Base-by-base conservation (phyloP, 139 green algal species). In the Chlorella ohadii region DNA sequence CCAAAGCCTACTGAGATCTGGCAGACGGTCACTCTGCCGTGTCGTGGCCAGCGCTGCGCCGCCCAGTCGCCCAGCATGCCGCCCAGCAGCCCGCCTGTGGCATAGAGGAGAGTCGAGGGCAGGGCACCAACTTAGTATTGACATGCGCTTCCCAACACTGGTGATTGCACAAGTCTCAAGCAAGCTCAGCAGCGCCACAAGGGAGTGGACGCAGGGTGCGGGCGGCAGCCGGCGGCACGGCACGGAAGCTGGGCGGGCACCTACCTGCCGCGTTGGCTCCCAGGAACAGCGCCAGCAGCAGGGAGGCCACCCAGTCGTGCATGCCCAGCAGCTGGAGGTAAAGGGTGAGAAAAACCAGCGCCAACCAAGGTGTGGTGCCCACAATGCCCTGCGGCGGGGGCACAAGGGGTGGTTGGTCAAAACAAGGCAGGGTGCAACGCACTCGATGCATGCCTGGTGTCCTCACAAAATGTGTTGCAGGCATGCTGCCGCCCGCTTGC, bases 271-370 rank as follows among this genome's bases (percentile, higher is more conserved):
- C 73, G 63, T 84, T 78, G 23, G 39, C 63, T 17, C 41, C 81
- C 27, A 91, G 78, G 64, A 94, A 94, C 1, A 89, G 15, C 0
- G 82, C 82, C 85, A 89, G 81, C 1, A 91, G 72, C 0, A 78
- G 36, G 6, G 39, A 77, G 28, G 88, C 87, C 19, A 51, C 44
- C 27, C 79, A 63, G 74, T 94, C 84, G 23, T 61, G 83, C 83
- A 93, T 90, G 73, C 91, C 91, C 68, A 93, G 81, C 55, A 94
- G 87, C 76, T 94, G 90, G 12, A 94, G 79, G 82, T 91, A 94
- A 33, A 94, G 72, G 4, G 90, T 94, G 44, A 89, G 73, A 39
- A 92, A 94, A 2, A 90, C 89, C 31, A 91, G 65, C 0, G 90
- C 91, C 44, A 79, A 83, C 90, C 91, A 95, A 0, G 91, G 91